A percentile compares a stretch with the other conserved stretches of the same genome.
These are phyloP conservation scores for Coniochaeta prunicola DNA, from an alignment of 2,329 filamentous ascomycete species.

Conservation along the genomic window DNA sequence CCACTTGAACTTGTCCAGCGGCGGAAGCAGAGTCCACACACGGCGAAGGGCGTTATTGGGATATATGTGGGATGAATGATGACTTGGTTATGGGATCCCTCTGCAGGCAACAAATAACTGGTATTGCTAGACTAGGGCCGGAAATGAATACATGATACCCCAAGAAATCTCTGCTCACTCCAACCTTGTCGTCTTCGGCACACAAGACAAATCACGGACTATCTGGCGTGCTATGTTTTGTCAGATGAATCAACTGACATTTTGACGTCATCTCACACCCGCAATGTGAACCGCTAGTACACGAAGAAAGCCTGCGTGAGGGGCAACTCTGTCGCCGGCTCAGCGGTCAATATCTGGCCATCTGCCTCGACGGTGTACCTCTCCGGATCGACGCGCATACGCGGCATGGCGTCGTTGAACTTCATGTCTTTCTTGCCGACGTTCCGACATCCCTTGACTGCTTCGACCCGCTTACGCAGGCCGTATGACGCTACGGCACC, in stretches of 20 bases:
- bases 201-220: neutral
- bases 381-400: constrained; percentile 89
- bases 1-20: neutral
- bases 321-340: constrained; percentile 63
- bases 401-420: constrained; percentile 74
- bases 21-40: no score
- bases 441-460: constrained; percentile 66
- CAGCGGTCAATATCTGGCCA: constrained; percentile 64
- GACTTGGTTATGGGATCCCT: neutral
- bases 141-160: neutral
- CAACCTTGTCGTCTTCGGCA: no score
- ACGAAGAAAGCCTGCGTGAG: constrained; percentile 73
- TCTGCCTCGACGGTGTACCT: constrained; percentile 83
- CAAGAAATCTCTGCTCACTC: no score
- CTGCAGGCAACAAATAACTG: neutral
- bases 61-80: neutral
- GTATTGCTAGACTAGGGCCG: neutral
- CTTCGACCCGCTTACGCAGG: constrained; percentile 71
- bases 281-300: constrained; percentile 40
- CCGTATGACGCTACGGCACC: constrained; percentile 66
- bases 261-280: neutral
- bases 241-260: no score
- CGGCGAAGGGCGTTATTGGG: neutral
- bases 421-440: constrained; percentile 86
- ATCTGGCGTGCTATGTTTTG: neutral